These are phyloP conservation scores for Gossypium laxum DNA, from an alignment of 441 rosid species.

Conservation along the genomic window DNA sequence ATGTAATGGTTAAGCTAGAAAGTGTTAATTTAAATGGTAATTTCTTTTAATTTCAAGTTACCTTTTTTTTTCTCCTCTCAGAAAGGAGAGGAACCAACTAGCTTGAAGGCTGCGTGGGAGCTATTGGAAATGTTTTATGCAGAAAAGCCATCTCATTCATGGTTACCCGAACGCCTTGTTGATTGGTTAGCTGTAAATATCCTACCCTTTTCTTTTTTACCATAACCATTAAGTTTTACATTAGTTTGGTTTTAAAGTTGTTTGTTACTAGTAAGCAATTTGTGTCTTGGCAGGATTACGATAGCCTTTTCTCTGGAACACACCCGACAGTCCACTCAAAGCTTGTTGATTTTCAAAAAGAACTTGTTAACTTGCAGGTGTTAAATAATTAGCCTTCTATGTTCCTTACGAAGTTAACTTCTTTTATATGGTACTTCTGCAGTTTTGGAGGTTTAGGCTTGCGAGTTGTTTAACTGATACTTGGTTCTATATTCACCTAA, in stretches of 20 bases:
- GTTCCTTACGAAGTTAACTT: not conserved
- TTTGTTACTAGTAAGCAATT: not conserved
- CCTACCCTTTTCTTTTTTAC: conserved; percentile 15
- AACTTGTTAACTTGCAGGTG: conserved; percentile 66
- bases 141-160: conserved; percentile 57
- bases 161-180: conserved; percentile 70
- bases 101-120: conserved; percentile 90
- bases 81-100: conserved; percentile 47
- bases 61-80: conserved; percentile 6
- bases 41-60: not conserved
- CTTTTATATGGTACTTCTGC: not conserved
- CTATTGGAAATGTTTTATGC: conserved; percentile 82
- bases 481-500: not conserved
- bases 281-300: conserved; percentile 53
- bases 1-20: not conserved
- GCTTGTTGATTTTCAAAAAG: conserved; percentile 64
- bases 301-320: conserved; percentile 51
- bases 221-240: not conserved
- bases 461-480: not conserved
- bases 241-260: conserved; percentile 6
- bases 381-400: conserved; percentile 2
- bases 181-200: conserved; percentile 88
- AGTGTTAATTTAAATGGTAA: not conserved
- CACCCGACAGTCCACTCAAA: conserved; percentile 58
- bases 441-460: not conserved